Evolutionary conservation across 768 basidiomycete species (phyloP), one percentile per base, ranked within the genome.

Genomic region (Pleurotus sapidus): DNA sequence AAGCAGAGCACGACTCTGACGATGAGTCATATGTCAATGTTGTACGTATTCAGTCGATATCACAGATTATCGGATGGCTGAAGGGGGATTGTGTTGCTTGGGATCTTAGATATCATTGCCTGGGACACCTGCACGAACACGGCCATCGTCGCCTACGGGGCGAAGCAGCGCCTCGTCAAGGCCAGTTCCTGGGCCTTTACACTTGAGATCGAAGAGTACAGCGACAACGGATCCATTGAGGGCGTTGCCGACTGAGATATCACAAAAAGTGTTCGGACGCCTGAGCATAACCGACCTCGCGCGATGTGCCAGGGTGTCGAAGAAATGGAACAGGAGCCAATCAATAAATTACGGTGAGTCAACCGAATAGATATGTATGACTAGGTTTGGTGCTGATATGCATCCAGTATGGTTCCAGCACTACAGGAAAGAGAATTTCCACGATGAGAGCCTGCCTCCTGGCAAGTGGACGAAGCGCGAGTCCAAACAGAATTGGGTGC

Each of bases 391-490:
- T 25, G 23, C 39, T 59, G n/a, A 46, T 15, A 23, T 50, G 12
- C 27, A 18, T 37, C 37, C 64, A 97, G 95, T 96, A 8, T 97
- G 95, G 95, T 97, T 95, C 75, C 89, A 91, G 62, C 88, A 91
- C 61, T 94, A 93, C 68, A 78, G 95, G 55, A 91, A 88, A 62
- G 91, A 94, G 60, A 86, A 89, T 63, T 92, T 97, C 61, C 87
- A 92, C 45, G 89, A 93, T 60, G 84, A 87, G 27, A 86, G 82
- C 57, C 69, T 91, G 49, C 88, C 89, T 3, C 80, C 86, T 8
- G 91, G 88, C 37, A 94, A 94, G 70, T 97, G 94, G 94, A 90
- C 93, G 7, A 91, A 90, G 67, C 80, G 88, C 56, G 94, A 97
- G 70, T 94, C 92, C n/a, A 97, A 94, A 68, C 89, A 93, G 71